Conservation (phyloP, 495 filamentous ascomycete species). For the Penicillium bialowiezense region DNA sequence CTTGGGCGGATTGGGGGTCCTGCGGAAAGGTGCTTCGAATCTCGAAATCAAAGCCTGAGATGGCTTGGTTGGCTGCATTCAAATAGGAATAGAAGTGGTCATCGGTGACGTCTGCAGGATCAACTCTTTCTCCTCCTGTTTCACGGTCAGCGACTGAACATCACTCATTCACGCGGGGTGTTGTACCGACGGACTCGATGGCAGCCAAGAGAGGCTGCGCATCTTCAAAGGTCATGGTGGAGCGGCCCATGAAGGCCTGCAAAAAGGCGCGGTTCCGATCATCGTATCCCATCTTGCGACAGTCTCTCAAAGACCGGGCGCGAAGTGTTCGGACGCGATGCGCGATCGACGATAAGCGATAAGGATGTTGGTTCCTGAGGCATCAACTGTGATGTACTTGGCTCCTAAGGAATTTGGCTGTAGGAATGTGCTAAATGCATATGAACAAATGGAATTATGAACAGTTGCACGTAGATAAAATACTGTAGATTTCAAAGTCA, state of each 20-base stretch:
- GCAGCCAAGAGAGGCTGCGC: constrained; percentile 70
- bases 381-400: background rate
- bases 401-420: too few species aligned
- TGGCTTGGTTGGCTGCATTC: constrained; percentile 61
- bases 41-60: constrained; percentile 82
- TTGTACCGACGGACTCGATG: constrained; percentile 59
- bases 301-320: too few species aligned
- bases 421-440: too few species aligned
- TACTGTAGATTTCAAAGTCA: too few species aligned
- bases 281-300: constrained; percentile 34
- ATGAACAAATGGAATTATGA: too few species aligned
- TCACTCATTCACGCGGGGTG: background rate
- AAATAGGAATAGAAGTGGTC: constrained; percentile 69
- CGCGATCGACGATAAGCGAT: constrained; percentile 13
- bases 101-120: constrained; percentile 59
- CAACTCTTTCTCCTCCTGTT: constrained; percentile 39
- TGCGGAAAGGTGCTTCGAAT: constrained; percentile 73
- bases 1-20: constrained; percentile 17
- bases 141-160: background rate
- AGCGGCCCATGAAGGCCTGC: constrained; percentile 80
- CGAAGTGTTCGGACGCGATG: constrained; percentile 7
- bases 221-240: constrained; percentile 70
- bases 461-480: too few species aligned
- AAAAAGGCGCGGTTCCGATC: constrained; percentile 88
- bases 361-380: constrained; percentile 1